Evolutionary conservation across 805 yeast genomes (phyloP), one percentile per base, ranked within the genome.

Genomic region (Candida maltosa): DNA sequence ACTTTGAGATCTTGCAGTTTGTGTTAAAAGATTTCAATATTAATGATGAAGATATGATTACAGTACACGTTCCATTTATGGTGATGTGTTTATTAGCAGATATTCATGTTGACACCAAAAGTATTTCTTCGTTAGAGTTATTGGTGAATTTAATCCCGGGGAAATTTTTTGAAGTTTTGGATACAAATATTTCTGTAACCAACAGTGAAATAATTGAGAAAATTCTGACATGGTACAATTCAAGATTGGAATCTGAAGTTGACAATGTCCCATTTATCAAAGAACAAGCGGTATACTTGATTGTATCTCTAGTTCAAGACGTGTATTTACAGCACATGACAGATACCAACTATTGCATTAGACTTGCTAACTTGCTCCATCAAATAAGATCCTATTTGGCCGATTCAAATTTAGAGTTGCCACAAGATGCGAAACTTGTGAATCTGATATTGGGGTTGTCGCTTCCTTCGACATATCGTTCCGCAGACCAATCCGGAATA

Each of bases 21-120:
- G 69, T 86, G 12, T 44, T 87, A 9, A 63, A 66, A 16, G 72
- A 73, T 35, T 91, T 87, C 62, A 76, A 85, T 44, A 78, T 88
- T 19, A 76, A 74, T 27, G 98, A 91, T 44, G 97, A 88, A 46
- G 97, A 88, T 42, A 87, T 87, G 83, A 59, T 82, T 6, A 63
- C 77, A 0, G 70, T 73, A 14, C 96, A 91, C 52, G 62, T 84
- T 6, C 97, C 97, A 0, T 57, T 87, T 28, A 70, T 84, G 1
- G 52, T 88, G 1, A 46, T 87, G 14, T 61, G 73, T 1, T 39
- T 70, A 2, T 50, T 83, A 16, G 38, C 65, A 3, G 48, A 54
- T 15, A 20, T 38, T 10, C 24, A 32, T 1, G 28, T 48, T 5
- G 41, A 35, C 8, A 27, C 16, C 2, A 34, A 56, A 16, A 70